Conservation (phyloP, 805 yeast genomes). For the Wickerhamiella cacticola region DNA sequence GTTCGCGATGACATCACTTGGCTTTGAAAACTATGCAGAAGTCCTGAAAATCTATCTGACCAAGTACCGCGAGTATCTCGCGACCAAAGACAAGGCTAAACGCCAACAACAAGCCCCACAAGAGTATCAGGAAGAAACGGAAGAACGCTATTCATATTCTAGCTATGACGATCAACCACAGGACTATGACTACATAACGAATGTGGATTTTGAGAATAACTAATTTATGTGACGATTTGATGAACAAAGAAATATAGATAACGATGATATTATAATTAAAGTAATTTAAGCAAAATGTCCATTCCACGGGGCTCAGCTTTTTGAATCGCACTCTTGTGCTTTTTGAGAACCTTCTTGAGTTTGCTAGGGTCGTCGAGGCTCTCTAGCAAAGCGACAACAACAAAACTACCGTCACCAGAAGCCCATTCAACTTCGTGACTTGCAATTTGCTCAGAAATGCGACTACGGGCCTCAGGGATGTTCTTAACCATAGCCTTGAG, state of each 20-base stretch:
- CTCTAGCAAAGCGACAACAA: conserved; percentile 70
- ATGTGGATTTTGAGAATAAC: conserved; percentile 16
- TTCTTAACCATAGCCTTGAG: conserved; percentile 19
- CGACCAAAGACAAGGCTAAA: conserved; percentile 20
- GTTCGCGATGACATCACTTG: conserved; percentile 50
- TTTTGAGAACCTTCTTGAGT: conserved; percentile 45
- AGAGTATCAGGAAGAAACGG: conserved; percentile 5
- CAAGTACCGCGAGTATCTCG: conserved; percentile 42
- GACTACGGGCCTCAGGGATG: conserved; percentile 38
- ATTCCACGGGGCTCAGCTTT: conserved; percentile 28
- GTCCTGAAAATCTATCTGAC: conserved; percentile 57
- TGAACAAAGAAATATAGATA: conserved; percentile 7
- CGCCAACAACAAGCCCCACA: conserved; percentile 2
- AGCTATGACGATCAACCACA: conserved; percentile 16
- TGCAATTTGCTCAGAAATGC: conserved; percentile 40
- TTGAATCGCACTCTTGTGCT: conserved; percentile 20
- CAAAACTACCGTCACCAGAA: conserved; percentile 60
- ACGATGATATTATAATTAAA: conserved; percentile 13
- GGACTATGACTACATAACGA: conserved; percentile 24
- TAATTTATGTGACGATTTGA: conserved; percentile 10
- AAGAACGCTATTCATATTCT: conserved; percentile 12
- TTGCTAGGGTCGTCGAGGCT: conserved; percentile 38
- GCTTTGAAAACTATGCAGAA: conserved; percentile 60
- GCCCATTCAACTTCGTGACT: conserved; percentile 56
- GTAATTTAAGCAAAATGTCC: conserved; percentile 25